phyloP scores from a whole-genome alignment of 495 filamentous ascomycete genomes.

The Penicillium bialowiezense region DNA sequence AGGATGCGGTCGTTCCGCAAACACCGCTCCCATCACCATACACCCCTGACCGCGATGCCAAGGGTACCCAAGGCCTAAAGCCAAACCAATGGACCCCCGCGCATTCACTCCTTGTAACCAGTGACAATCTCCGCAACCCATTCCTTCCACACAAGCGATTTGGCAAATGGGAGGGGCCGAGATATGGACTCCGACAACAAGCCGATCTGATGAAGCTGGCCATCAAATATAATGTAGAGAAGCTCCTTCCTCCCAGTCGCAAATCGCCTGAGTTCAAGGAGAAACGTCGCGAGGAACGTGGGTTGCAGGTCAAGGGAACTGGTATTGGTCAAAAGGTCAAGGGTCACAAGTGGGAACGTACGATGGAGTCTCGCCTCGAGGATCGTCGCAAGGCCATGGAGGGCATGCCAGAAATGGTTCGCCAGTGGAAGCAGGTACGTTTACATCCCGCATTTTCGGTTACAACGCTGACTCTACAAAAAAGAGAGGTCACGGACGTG shows the following conservation, averaged over 20 bases:
- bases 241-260: slow-evolving; percentile 69
- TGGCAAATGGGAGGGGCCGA: slow-evolving; percentile 74
- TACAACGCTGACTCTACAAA: slow-evolving; percentile 20
- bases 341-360: slow-evolving; percentile 90
- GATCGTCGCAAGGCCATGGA: slow-evolving; percentile 87
- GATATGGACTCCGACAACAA: slow-evolving; percentile 80
- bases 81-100: slow-evolving; percentile 32
- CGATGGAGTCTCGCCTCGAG: slow-evolving; percentile 78
- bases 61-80: slow-evolving; percentile 38
- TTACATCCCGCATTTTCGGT: not conserved
- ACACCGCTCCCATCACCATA: slow-evolving; percentile 41
- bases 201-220: slow-evolving; percentile 91
- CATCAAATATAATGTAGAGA: slow-evolving; percentile 73
- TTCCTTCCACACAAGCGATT: slow-evolving; percentile 72
- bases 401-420: slow-evolving; percentile 86
- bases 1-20: slow-evolving; percentile 19
- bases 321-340: slow-evolving; percentile 91
- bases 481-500: slow-evolving; percentile 79
- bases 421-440: slow-evolving; percentile 89
- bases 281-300: slow-evolving; percentile 64
- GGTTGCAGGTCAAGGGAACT: slow-evolving; percentile 80
- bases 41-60: slow-evolving; percentile 46
- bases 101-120: slow-evolving; percentile 34
- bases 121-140: slow-evolving; percentile 57
- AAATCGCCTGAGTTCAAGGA: slow-evolving; percentile 74